Conservation (phyloP, 2,329 filamentous ascomycete species). For the Penicillium decumbens region DNA sequence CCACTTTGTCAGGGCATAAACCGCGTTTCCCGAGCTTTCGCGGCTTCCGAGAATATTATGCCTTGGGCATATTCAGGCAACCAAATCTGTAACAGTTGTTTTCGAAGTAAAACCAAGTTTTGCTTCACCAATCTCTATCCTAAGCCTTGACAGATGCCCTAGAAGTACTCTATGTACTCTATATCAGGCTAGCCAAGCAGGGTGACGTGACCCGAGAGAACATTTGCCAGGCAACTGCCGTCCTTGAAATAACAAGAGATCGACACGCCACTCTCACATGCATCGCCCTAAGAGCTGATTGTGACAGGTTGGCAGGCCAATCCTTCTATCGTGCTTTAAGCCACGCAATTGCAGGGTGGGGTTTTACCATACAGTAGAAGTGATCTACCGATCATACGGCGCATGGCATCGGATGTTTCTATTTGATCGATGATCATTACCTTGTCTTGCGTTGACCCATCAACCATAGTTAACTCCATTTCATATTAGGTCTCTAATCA, state of each 20-base stretch:
- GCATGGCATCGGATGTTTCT: neutral
- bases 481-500: neutral
- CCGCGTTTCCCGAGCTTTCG: too few species aligned
- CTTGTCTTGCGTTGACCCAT: neutral
- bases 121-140: too few species aligned
- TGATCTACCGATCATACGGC: neutral
- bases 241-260: constrained; percentile 2
- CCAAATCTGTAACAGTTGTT: too few species aligned
- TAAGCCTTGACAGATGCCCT: too few species aligned
- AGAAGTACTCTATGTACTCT: too few species aligned
- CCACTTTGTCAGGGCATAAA: too few species aligned
- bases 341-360: neutral
- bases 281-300: neutral
- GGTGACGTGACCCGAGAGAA: constrained; percentile 6
- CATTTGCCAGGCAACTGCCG: constrained; percentile 2
- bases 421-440: neutral
- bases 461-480: neutral
- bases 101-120: too few species aligned
- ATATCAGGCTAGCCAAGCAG: neutral
- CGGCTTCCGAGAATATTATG: too few species aligned
- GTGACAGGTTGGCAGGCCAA: constrained; percentile 1
- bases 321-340: neutral
- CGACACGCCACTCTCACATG: constrained; percentile 5
- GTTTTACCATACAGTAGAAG: neutral
- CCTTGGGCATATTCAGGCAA: too few species aligned